These are phyloP conservation scores for Pythium brachiatum DNA, from an alignment of 352 stramenopile genomes.

Conservation along the genomic window DNA sequence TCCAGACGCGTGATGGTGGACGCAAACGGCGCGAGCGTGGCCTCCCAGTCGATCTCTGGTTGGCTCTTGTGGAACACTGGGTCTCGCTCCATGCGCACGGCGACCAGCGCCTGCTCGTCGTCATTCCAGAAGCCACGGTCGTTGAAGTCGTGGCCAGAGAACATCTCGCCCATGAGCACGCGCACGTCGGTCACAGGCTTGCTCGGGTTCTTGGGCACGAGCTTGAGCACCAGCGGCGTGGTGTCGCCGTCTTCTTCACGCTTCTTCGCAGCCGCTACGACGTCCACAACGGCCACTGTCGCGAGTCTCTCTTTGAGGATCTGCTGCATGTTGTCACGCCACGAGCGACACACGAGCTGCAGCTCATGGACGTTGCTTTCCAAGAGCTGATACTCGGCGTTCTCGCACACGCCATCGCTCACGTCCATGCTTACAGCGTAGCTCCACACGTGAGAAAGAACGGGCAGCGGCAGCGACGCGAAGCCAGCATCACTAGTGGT, in stretches of 20 bases:
- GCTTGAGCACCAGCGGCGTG: slow-evolving; percentile 8
- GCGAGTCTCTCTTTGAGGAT: slow-evolving; percentile 10
- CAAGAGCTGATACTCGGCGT: slow-evolving; percentile 13
- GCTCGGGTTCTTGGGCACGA: background rate
- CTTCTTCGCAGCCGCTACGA: slow-evolving; percentile 5
- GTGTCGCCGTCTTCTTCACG: background rate
- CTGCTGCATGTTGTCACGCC: slow-evolving; percentile 12
- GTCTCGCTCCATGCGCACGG: slow-evolving; percentile 13
- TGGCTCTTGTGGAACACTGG: slow-evolving; percentile 5
- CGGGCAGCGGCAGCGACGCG: slow-evolving; percentile 9
- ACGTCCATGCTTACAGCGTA: slow-evolving; percentile 11
- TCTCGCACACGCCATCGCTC: slow-evolving; percentile 16
- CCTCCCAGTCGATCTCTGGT: slow-evolving; percentile 27
- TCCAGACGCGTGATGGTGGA: slow-evolving; percentile 16
- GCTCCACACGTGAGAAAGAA: slow-evolving; percentile 18
- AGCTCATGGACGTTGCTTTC: slow-evolving; percentile 15
- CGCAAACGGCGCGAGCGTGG: slow-evolving; percentile 11
- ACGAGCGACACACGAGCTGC: slow-evolving; percentile 19
- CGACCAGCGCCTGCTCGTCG: slow-evolving; percentile 16
- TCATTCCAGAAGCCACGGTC: slow-evolving; percentile 15
- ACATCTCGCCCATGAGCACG: slow-evolving; percentile 19
- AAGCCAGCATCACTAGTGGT: background rate
- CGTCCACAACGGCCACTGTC: slow-evolving; percentile 13
- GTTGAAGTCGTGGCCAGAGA: slow-evolving; percentile 15
- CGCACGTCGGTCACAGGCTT: slow-evolving; percentile 17